These are phyloP conservation scores for Puccinia coronata DNA, from an alignment of 1,284 basidiomycete species.

Conservation along the genomic window DNA sequence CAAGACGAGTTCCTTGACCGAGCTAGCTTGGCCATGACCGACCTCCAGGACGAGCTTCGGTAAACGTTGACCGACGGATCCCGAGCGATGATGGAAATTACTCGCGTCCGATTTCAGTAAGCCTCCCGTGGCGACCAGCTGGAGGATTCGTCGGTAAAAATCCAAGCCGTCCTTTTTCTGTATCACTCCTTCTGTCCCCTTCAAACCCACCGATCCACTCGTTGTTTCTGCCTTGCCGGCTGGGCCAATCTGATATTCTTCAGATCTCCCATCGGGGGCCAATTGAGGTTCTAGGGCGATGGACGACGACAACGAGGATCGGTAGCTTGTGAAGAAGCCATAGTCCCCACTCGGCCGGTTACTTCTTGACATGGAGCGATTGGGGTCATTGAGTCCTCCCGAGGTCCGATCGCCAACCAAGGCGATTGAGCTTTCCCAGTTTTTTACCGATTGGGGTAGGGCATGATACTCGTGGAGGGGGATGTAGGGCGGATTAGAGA, in stretches of 20 bases:
- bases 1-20: constrained; percentile 61
- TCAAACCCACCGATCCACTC: no score
- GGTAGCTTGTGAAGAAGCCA: constrained; percentile 31
- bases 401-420: constrained; percentile 65
- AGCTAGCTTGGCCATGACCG: constrained; percentile 70
- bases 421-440: constrained; percentile 76
- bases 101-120: constrained; percentile 52
- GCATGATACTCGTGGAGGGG: constrained; percentile 67
- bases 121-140: constrained; percentile 64
- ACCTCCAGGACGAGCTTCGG: constrained; percentile 76
- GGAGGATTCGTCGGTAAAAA: constrained; percentile 75
- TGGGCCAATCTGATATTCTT: not conserved
- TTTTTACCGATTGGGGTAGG: constrained; percentile 70
- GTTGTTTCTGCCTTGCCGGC: not conserved
- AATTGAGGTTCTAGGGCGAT: not conserved
- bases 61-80: constrained; percentile 50
- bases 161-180: constrained; percentile 70
- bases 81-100: not conserved
- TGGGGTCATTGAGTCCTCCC: not conserved
- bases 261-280: not conserved
- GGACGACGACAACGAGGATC: not conserved
- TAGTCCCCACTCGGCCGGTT: not conserved
- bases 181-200: no score
- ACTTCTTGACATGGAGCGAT: not conserved
- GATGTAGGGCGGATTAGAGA: constrained; percentile 93